phyloP scores from a whole-genome alignment of 1,139 yeast species.

The Zygoascus sp. region DNA sequence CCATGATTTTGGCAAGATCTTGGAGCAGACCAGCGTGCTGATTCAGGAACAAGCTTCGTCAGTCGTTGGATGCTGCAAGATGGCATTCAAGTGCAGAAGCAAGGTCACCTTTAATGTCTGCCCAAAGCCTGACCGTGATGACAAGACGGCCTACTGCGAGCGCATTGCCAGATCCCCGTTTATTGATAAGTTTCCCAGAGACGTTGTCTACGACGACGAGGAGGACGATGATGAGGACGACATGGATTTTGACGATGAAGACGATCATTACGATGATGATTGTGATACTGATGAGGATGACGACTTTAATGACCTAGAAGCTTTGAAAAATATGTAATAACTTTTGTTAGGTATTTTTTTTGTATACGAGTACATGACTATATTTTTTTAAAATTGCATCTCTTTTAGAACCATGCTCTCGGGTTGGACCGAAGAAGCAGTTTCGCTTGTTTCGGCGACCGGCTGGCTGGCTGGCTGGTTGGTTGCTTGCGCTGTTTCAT shows the following conservation, averaged over 20 bases:
- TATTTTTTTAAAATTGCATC: not conserved
- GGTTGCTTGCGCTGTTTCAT: too few species aligned
- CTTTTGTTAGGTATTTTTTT: not conserved
- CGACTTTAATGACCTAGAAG: conserved; percentile 8
- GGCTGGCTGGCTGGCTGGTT: too few species aligned
- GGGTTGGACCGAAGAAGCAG: too few species aligned
- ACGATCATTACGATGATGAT: conserved; percentile 13
- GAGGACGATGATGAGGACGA: conserved; percentile 16
- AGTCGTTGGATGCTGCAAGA: conserved; percentile 1
- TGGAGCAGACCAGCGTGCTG: not conserved
- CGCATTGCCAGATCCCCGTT: conserved; percentile 10
- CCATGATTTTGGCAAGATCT: not conserved
- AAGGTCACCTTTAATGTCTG: conserved; percentile 10
- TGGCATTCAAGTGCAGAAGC: conserved; percentile 8
- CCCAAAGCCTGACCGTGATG: conserved; percentile 13
- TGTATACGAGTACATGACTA: not conserved
- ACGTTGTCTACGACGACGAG: conserved; percentile 10
- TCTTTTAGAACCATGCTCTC: too few species aligned
- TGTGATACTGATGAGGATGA: conserved; percentile 13
- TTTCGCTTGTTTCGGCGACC: too few species aligned
- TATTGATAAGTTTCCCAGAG: conserved; percentile 11
- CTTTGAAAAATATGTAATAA: not conserved
- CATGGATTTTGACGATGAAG: conserved; percentile 10
- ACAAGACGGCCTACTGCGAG: conserved; percentile 3
- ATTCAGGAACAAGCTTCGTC: conserved; percentile 4